Percentiles rank a stretch among this genome's conserved stretches.
phyloP scores from a whole-genome alignment of 2,329 filamentous ascomycete genomes.

The Venturia oleaginea region DNA sequence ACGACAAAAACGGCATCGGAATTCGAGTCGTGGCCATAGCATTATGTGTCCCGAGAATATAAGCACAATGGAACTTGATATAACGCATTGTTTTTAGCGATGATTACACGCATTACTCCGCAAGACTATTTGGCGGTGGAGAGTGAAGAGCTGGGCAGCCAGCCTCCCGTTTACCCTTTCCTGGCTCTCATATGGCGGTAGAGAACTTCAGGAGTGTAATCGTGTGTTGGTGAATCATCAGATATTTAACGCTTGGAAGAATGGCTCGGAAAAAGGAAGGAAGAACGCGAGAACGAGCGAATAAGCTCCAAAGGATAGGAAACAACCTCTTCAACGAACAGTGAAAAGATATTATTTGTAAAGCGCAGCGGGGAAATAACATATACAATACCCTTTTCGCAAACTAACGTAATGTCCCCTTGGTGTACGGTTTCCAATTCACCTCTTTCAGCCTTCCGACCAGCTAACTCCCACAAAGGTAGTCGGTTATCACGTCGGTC shows the following conservation, averaged over 20 bases:
- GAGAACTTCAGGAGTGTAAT: neutral
- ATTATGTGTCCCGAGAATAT: too few relatives aligned
- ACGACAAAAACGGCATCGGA: too few relatives aligned
- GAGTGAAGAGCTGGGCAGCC: neutral
- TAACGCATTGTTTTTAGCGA: too few relatives aligned
- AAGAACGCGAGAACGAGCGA: neutral
- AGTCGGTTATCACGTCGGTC: conserved; percentile 9
- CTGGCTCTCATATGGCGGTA: neutral
- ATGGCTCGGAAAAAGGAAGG: neutral
- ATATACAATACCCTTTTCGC: too few relatives aligned
- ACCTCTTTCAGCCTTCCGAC: neutral
- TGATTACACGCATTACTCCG: too few relatives aligned
- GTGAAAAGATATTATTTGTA: too few relatives aligned
- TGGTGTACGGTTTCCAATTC: neutral
- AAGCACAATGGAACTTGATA: too few relatives aligned
- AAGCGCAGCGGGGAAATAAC: too few relatives aligned
- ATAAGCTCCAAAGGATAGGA: neutral
- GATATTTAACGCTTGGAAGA: neutral
- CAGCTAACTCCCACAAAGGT: neutral
- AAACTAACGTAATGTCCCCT: neutral
- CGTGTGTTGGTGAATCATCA: neutral
- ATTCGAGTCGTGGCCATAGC: too few relatives aligned
- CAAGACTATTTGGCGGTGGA: neutral
- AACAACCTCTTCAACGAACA: too few relatives aligned
- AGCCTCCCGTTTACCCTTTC: neutral